Percentiles rank a stretch among this genome's conserved stretches.
phyloP scores from a whole-genome alignment of 208 protist genomes.

The Trypanosoma scelopori region DNA sequence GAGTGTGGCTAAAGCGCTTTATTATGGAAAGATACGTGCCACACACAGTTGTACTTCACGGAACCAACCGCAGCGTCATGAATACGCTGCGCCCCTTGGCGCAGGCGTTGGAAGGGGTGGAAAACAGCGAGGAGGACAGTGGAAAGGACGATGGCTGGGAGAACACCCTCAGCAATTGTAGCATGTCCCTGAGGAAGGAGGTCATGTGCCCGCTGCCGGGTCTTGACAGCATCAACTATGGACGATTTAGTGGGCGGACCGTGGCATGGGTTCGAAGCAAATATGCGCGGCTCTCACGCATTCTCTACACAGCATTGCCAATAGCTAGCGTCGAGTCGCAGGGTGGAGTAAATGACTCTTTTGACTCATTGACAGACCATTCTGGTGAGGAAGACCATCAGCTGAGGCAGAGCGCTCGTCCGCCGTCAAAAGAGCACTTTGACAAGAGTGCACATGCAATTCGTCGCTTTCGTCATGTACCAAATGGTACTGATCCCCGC shows the following conservation, averaged over 20 bases:
- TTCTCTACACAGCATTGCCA: conserved; percentile 44
- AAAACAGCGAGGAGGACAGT: conserved; percentile 17
- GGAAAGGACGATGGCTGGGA: conserved; percentile 35
- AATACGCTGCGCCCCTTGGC: conserved; percentile 62
- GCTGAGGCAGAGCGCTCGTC: neutral
- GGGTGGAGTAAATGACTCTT: neutral
- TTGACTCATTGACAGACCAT: neutral
- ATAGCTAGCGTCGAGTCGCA: conserved; percentile 5
- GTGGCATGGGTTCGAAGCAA: conserved; percentile 57
- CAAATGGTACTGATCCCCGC: conserved; percentile 45
- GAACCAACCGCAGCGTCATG: conserved; percentile 73
- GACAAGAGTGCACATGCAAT: conserved; percentile 44
- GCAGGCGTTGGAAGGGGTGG: conserved; percentile 26
- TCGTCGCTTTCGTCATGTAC: conserved; percentile 43
- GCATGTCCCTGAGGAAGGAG: conserved; percentile 32
- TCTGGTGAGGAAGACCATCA: neutral
- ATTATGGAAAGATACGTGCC: conserved; percentile 82
- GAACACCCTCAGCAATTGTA: too few relatives aligned
- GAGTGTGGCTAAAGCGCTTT: conserved; percentile 67
- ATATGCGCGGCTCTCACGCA: conserved; percentile 57
- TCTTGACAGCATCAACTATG: conserved; percentile 87
- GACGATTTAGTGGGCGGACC: conserved; percentile 68
- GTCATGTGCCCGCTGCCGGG: conserved; percentile 76
- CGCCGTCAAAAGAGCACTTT: conserved; percentile 4
- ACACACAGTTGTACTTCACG: conserved; percentile 85